Evolutionary conservation across 495 filamentous ascomycete genomes (phyloP), one percentile per base, ranked within the genome.

Genomic region (Neurospora intermedia): DNA sequence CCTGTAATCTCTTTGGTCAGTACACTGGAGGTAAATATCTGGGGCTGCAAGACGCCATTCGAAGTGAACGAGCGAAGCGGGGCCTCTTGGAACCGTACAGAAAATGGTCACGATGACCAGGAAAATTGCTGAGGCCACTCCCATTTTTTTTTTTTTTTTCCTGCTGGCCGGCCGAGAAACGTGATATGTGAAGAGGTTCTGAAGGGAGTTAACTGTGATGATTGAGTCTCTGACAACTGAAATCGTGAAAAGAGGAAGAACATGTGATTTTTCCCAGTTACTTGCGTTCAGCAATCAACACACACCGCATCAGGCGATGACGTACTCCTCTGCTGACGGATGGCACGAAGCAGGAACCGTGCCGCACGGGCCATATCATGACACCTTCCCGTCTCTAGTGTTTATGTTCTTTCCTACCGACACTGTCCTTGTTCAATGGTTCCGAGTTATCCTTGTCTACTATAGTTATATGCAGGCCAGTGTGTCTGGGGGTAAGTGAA

Each of bases 51-150:
- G 27, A 45, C 10, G 45, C 73, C 43, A 23, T 20, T 43, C 43
- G 42, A 69, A 69, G 73, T 39, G 71, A 20, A 7, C 15, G 70
- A 73, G n/a, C 70, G 72, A 66, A 71, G n/a, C 71, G 72, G 69
- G 42, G 59, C 13, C 54, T 31, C 48, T 59, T 43, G 15, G 13
- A 45, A 45, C 76, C 78, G 69, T 79, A 88, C 86, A 78, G 69
- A 91, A 73, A 81, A 92, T 77, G 78, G 88, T 87, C 78, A 89
- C 78, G 73, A 90, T 70, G 74, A 89, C 69, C 73, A 91, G 73
- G 76, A 90, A 75, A 78, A 91, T 77, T 77, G 87, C 80, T 69
- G 86, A 80, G 10, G 82, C 85, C 72, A 86, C 87, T 73, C 84
- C 83, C 80, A 91, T 91, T 48, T 80, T 81, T 43, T n/a, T 80